Evolutionary conservation across 768 basidiomycete species (phyloP).

Genomic region (Suillus ampliporus): DNA sequence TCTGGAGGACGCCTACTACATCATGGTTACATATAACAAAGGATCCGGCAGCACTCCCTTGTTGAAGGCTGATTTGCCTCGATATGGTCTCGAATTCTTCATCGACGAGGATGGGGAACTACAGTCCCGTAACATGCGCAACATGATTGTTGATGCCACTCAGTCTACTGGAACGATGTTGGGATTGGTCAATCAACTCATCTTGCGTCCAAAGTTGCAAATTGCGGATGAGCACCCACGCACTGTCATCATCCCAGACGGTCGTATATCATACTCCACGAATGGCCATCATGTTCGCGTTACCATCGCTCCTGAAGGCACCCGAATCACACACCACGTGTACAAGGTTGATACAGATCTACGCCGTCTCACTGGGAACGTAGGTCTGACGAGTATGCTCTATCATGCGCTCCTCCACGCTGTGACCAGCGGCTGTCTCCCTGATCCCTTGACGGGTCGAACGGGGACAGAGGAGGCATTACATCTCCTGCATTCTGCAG

Average conservation of each 20-base stretch:
- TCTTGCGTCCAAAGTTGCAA: constrained; percentile 40
- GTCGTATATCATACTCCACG: constrained; percentile 23
- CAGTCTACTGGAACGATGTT: constrained; percentile 52
- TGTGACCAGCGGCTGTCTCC: constrained; percentile 43
- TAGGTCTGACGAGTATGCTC: constrained; percentile 34
- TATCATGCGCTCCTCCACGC: constrained; percentile 52
- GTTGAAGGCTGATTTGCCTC: constrained; percentile 43
- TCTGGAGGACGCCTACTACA: constrained; percentile 28
- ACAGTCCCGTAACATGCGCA: constrained; percentile 46
- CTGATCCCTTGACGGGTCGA: constrained; percentile 49
- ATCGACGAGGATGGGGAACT: constrained; percentile 39
- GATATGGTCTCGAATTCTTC: constrained; percentile 48
- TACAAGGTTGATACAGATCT: constrained; percentile 38
- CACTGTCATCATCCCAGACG: constrained; percentile 47
- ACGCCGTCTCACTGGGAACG: constrained; percentile 34
- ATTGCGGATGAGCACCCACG: constrained; percentile 15
- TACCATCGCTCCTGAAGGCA: constrained; percentile 11
- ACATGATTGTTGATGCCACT: constrained; percentile 45
- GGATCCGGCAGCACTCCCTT: not conserved
- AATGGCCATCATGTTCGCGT: constrained; percentile 26
- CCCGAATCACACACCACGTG: constrained; percentile 27
- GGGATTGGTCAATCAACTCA: constrained; percentile 47
- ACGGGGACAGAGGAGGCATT: constrained; percentile 53
- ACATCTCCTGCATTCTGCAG: constrained; percentile 42
- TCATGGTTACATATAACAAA: constrained; percentile 24